These are phyloP conservation scores for Trichophaea hybrida DNA, from an alignment of 2,329 filamentous ascomycete species.

Conservation along the genomic window DNA sequence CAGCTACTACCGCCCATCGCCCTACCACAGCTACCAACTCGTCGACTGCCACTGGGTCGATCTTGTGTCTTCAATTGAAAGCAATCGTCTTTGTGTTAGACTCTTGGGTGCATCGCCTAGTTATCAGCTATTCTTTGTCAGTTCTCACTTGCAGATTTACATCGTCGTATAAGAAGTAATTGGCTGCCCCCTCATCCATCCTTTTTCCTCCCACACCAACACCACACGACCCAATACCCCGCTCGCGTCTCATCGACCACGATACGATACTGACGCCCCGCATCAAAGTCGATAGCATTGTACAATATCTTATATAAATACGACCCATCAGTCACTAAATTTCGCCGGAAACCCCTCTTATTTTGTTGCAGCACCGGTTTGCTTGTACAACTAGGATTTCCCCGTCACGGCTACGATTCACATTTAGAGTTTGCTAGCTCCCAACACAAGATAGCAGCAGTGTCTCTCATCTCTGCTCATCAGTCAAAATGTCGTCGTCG, in stretches of 20 bases:
- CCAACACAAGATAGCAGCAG: background rate
- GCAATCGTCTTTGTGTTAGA: background rate
- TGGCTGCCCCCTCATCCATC: background rate
- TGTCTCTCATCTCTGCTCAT: constrained; percentile 3
- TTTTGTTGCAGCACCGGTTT: constrained; percentile 1
- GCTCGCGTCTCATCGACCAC: background rate
- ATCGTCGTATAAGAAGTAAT: too few species aligned
- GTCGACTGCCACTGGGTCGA: too few species aligned
- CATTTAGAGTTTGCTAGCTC: constrained; percentile 13
- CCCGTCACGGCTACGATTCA: constrained; percentile 12
- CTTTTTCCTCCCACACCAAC: background rate
- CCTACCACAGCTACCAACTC: background rate
- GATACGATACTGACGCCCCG: background rate
- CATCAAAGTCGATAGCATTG: background rate
- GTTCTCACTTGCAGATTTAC: too few species aligned
- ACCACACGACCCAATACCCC: background rate
- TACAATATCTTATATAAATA: background rate
- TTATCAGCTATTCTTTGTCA: too few species aligned
- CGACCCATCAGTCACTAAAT: background rate
- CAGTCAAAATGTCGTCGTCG: constrained; percentile 8
- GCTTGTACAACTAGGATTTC: background rate
- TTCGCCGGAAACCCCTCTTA: background rate
- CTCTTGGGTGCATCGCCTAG: too few species aligned
- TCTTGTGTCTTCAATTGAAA: background rate
- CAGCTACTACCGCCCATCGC: background rate